Percentiles rank a stretch among this genome's conserved stretches.
phyloP scores from a whole-genome alignment of 768 basidiomycete species.

The Saitozyma sp. region DNA sequence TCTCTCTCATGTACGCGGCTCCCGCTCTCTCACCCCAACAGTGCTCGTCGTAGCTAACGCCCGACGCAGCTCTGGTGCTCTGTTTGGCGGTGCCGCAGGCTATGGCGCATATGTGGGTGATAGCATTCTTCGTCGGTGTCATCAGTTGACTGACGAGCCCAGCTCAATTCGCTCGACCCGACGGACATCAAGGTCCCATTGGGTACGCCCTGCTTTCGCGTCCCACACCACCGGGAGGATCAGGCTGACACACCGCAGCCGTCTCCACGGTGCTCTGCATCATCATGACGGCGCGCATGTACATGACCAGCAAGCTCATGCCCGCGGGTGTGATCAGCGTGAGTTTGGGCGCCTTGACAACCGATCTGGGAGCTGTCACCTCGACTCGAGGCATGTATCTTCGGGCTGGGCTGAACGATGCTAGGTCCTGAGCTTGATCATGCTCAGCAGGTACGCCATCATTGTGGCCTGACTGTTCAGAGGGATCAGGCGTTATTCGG shows the following conservation, averaged over 20 bases:
- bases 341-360: not conserved
- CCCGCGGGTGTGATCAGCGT: not conserved
- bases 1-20: conserved; percentile 13
- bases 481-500: no score
- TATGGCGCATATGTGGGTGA: not conserved
- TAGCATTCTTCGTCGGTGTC: not conserved
- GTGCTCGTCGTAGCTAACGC: not conserved
- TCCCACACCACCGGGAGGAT: not conserved
- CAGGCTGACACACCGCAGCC: not conserved
- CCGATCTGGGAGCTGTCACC: no score
- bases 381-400: not conserved
- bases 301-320: not conserved
- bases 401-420: not conserved
- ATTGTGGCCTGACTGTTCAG: not conserved
- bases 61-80: not conserved
- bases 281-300: not conserved
- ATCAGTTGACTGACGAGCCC: not conserved
- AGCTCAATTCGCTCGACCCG: not conserved
- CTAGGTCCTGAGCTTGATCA: not conserved
- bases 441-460: not conserved
- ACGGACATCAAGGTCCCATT: not conserved
- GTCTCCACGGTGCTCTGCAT: not conserved
- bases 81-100: not conserved
- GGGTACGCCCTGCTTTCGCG: not conserved
- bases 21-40: conserved; percentile 37